Conservation (phyloP, 176 grass and related monocot genomes). For the Carex kokanica region DNA sequence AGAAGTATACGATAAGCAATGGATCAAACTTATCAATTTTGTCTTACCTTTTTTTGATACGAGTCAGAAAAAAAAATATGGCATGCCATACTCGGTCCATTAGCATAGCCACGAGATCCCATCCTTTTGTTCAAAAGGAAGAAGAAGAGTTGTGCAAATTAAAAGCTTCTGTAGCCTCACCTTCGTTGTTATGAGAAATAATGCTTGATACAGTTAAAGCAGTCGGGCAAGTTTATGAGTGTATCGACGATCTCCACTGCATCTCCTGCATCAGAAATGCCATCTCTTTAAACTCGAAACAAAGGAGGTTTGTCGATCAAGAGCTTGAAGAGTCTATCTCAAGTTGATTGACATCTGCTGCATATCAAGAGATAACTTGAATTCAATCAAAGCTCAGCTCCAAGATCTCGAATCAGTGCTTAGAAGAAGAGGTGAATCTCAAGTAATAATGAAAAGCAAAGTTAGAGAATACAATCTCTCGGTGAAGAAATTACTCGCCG, state of each 20-base stretch:
- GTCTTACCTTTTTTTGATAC: too few species aligned
- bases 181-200: slow-evolving; percentile 6
- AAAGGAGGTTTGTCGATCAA: slow-evolving; percentile 8
- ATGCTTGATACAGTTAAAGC: slow-evolving; percentile 10
- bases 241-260: slow-evolving; percentile 26
- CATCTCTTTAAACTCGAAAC: background rate
- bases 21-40: too few species aligned
- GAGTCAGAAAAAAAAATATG: too few species aligned
- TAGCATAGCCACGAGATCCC: background rate
- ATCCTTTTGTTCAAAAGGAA: background rate
- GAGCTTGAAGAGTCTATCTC: too few species aligned
- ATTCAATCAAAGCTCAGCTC: background rate
- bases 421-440: slow-evolving; percentile 19
- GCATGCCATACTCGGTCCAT: too few species aligned
- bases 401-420: background rate
- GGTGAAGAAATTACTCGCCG: background rate
- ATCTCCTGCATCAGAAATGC: slow-evolving; percentile 19
- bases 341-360: too few species aligned
- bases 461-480: slow-evolving; percentile 25
- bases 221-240: slow-evolving; percentile 15
- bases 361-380: too few species aligned
- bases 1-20: background rate
- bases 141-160: slow-evolving; percentile 28
- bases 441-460: slow-evolving; percentile 20
- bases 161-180: background rate